Conservation (phyloP, 2,329 filamentous ascomycete genomes). For the Trichoderma arundinaceum region DNA sequence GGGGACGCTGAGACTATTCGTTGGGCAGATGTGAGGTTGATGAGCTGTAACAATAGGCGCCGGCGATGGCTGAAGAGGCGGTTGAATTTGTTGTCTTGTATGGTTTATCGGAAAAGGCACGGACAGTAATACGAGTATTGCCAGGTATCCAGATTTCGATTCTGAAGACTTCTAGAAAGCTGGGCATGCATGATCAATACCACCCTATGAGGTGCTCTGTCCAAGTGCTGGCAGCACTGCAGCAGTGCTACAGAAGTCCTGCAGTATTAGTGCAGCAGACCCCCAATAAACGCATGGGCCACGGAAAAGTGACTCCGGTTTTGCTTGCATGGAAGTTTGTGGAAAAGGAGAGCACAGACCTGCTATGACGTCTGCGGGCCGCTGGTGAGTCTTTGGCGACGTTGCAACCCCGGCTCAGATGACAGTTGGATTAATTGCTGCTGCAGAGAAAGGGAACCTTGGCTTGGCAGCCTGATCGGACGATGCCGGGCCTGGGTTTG, state of each 20-base stretch:
- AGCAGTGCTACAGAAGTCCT: background rate
- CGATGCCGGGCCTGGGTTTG: slow-evolving; percentile 10
- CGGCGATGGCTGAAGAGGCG: background rate
- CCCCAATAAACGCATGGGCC: background rate
- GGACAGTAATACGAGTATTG: too few relatives aligned
- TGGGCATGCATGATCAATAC: background rate
- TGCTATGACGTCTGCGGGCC: slow-evolving; percentile 13
- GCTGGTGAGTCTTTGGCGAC: too few relatives aligned
- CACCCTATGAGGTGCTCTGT: too few relatives aligned
- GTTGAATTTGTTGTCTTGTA: background rate
- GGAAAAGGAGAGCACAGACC: slow-evolving; percentile 23
- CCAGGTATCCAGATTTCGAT: too few relatives aligned
- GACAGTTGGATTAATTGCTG: too few relatives aligned
- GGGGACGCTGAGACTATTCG: background rate
- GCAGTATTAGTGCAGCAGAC: slow-evolving; percentile 1
- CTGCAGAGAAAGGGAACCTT: too few relatives aligned
- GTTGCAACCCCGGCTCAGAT: too few relatives aligned
- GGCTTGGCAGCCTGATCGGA: slow-evolving; percentile 17
- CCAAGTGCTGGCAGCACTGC: too few relatives aligned
- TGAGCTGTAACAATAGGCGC: background rate
- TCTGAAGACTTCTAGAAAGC: slow-evolving; percentile 5
- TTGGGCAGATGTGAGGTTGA: too few relatives aligned
- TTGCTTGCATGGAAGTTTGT: slow-evolving; percentile 14
- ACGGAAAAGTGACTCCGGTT: slow-evolving; percentile 8
- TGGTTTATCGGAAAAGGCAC: background rate